phyloP scores from a whole-genome alignment of 2,329 filamentous ascomycete genomes.

The Annulohypoxylon truncatum region DNA sequence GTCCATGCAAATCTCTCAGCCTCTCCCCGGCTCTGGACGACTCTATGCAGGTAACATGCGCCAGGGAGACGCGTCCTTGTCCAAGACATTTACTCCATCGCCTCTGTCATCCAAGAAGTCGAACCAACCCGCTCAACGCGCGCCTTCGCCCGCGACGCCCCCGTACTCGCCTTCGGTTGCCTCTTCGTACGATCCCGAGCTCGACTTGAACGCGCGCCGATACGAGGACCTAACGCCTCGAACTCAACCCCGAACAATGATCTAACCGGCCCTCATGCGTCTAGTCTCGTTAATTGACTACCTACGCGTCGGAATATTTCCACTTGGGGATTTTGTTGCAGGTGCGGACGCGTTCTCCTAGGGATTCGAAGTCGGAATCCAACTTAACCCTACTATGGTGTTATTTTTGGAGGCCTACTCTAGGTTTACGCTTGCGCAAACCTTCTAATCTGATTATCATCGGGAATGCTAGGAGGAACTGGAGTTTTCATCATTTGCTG shows the following conservation, averaged over 20 bases:
- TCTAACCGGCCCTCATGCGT: conserved; percentile 31
- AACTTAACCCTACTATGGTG: conserved; percentile 11
- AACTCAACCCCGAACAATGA: conserved; percentile 58
- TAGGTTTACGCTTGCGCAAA: neutral
- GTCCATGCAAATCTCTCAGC: conserved; percentile 61
- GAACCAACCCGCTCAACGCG: neutral
- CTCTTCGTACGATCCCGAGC: conserved; percentile 44
- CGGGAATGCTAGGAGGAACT: neutral
- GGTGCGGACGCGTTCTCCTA: conserved; percentile 15
- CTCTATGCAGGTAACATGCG: conserved; percentile 45
- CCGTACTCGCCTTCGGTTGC: conserved; percentile 35
- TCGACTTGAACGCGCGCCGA: conserved; percentile 64
- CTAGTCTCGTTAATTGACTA: neutral
- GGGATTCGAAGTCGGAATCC: neutral
- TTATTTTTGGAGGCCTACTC: conserved; percentile 19
- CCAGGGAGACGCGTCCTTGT: conserved; percentile 44
- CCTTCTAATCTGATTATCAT: conserved; percentile 14
- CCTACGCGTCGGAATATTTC: conserved; percentile 6
- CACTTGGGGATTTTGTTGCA: conserved; percentile 11
- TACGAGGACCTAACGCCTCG: conserved; percentile 70
- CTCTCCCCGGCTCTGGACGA: conserved; percentile 60
- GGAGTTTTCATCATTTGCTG: conserved; percentile 23
- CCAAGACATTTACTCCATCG: conserved; percentile 37
- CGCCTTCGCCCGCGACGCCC: conserved; percentile 37
- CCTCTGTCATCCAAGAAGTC: neutral